Conservation (phyloP, 805 yeast species). For the Torulaspora quercuum region DNA sequence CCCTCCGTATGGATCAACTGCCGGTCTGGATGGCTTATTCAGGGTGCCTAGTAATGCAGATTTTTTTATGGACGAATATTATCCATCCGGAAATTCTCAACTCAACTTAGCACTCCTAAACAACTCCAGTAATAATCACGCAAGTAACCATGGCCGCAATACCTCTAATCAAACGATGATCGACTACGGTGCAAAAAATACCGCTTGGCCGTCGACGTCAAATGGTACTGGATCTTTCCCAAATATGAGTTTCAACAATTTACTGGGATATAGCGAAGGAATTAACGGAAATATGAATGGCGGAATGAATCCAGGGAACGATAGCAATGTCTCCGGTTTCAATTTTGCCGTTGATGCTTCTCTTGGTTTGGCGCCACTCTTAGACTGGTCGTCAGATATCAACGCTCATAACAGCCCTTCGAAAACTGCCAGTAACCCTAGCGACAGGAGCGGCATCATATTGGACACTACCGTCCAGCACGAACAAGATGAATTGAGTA, state of each 20-base stretch:
- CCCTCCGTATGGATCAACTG: constrained; percentile 1
- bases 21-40: constrained; percentile 23
- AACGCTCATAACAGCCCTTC: constrained; percentile 7
- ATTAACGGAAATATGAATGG: background rate
- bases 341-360: constrained; percentile 85
- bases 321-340: constrained; percentile 27
- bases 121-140: constrained; percentile 4
- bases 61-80: constrained; percentile 23
- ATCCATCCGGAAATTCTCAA: constrained; percentile 21
- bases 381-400: constrained; percentile 41
- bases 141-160: background rate
- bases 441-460: constrained; percentile 13
- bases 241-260: constrained; percentile 8
- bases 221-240: constrained; percentile 16
- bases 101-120: constrained; percentile 12
- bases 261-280: constrained; percentile 5
- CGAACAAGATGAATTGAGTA: constrained; percentile 3
- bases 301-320: background rate
- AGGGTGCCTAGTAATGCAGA: constrained; percentile 30
- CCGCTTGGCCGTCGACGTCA: background rate
- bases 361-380: constrained; percentile 65
- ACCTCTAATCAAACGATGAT: background rate
- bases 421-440: constrained; percentile 8
- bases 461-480: constrained; percentile 10
- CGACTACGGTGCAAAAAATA: no score